Percentiles rank a stretch among this genome's conserved stretches.
Evolutionary conservation across 1,284 basidiomycete species (phyloP).

Genomic region (Leccinum griseonigrum): DNA sequence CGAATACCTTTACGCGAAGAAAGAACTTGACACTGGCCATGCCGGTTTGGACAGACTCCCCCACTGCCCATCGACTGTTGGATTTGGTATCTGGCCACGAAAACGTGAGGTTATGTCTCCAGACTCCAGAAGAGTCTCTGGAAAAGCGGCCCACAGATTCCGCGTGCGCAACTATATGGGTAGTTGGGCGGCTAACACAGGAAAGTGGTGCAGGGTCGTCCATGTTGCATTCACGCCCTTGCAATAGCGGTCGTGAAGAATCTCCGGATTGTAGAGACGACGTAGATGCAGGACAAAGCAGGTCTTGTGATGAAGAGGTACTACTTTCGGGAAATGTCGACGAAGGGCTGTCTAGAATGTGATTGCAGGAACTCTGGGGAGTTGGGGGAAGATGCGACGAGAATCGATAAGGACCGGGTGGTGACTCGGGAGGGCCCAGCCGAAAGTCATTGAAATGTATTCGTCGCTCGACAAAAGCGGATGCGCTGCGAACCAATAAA

Average conservation of each 20-base stretch:
- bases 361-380: constrained; percentile 18
- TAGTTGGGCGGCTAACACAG: constrained; percentile 36
- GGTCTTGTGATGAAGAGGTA: constrained; percentile 29
- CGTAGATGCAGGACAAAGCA: constrained; percentile 26
- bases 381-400: constrained; percentile 23
- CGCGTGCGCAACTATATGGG: constrained; percentile 52
- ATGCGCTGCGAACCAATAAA: constrained; percentile 52
- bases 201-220: constrained; percentile 18
- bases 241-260: constrained; percentile 33
- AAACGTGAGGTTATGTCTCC: constrained; percentile 61
- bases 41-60: constrained; percentile 68
- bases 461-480: constrained; percentile 53
- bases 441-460: constrained; percentile 46
- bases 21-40: constrained; percentile 69
- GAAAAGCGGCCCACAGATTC: constrained; percentile 58
- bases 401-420: constrained; percentile 18
- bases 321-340: constrained; percentile 7
- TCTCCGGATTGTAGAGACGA: constrained; percentile 40
- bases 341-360: constrained; percentile 10
- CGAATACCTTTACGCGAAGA: constrained; percentile 60
- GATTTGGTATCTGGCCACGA: constrained; percentile 72
- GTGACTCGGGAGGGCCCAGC: constrained; percentile 23
- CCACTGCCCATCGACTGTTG: constrained; percentile 69
- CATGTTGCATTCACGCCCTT: constrained; percentile 16
- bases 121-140: constrained; percentile 53